Percentiles rank a stretch among this genome's conserved stretches.
phyloP scores from a whole-genome alignment of 2,329 filamentous ascomycete genomes.

The Macroventuria anomochaeta region DNA sequence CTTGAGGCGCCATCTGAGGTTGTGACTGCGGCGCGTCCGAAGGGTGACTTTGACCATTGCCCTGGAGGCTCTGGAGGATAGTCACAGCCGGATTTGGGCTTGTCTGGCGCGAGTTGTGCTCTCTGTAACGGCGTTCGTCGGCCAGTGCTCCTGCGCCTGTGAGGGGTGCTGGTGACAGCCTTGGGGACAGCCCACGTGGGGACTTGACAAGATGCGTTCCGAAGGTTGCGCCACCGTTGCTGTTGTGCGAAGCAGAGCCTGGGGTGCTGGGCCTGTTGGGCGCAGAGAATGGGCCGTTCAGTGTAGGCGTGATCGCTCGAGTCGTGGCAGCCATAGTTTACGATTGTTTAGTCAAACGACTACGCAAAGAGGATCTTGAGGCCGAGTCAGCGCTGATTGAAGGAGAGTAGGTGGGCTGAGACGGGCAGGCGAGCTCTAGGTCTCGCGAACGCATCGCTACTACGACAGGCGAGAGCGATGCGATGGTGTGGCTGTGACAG shows the following conservation, averaged over 20 bases:
- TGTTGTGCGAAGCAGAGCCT: slow-evolving; percentile 38
- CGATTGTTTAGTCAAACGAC: background rate
- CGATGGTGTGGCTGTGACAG: slow-evolving; percentile 18
- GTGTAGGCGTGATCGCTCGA: slow-evolving; percentile 53
- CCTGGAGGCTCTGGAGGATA: slow-evolving; percentile 55
- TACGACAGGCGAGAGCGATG: background rate
- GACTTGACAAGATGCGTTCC: slow-evolving; percentile 52
- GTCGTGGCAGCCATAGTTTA: slow-evolving; percentile 54
- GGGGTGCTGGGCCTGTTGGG: slow-evolving; percentile 52
- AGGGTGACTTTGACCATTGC: slow-evolving; percentile 46
- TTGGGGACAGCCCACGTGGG: slow-evolving; percentile 50
- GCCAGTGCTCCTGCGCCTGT: slow-evolving; percentile 58
- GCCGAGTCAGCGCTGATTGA: slow-evolving; percentile 17
- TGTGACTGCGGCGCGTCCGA: slow-evolving; percentile 52
- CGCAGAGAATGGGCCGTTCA: slow-evolving; percentile 49
- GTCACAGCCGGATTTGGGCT: slow-evolving; percentile 57
- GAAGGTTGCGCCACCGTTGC: slow-evolving; percentile 41
- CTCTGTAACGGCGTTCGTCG: slow-evolving; percentile 54
- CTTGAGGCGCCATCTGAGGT: slow-evolving; percentile 56
- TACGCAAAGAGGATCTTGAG: slow-evolving; percentile 9
- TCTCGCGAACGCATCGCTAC: slow-evolving; percentile 1
- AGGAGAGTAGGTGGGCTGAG: background rate
- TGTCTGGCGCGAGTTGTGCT: slow-evolving; percentile 53
- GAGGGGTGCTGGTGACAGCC: slow-evolving; percentile 51
- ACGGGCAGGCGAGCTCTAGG: background rate